phyloP scores from a whole-genome alignment of 2,329 filamentous ascomycete species.

The Cladophialophora psammophila region DNA sequence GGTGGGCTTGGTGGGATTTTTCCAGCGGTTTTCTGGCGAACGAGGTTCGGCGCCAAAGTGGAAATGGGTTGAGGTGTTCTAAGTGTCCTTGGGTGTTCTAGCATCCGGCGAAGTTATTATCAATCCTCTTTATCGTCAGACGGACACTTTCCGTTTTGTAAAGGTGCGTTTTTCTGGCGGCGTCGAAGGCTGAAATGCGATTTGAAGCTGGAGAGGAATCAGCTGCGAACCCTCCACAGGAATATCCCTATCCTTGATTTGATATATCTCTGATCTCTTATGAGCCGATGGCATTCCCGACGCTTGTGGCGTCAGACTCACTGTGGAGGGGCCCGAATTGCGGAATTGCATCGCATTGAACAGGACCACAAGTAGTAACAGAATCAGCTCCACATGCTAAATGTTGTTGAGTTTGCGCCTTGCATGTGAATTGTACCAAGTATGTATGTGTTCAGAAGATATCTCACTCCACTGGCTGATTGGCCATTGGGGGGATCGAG shows the following conservation, averaged over 20 bases:
- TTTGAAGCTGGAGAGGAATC: neutral
- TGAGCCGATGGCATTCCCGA: neutral
- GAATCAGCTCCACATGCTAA: neutral
- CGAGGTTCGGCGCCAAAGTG: neutral
- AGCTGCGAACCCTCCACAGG: neutral
- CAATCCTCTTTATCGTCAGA: neutral
- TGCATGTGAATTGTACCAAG: neutral
- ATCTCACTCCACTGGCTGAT: neutral
- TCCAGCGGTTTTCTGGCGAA: neutral
- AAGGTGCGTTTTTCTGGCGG: neutral
- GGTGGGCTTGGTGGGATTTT: constrained; percentile 11
- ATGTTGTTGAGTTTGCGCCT: neutral
- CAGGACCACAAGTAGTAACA: neutral
- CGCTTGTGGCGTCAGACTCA: neutral
- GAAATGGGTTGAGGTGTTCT: neutral
- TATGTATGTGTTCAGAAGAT: neutral
- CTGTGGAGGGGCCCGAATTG: neutral
- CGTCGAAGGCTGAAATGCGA: neutral
- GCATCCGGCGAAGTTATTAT: neutral
- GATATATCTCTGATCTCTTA: neutral
- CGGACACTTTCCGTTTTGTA: neutral
- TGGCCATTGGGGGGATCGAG: neutral
- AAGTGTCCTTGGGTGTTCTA: neutral
- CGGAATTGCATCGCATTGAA: neutral
- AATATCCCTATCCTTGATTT: neutral